Percentiles rank a stretch among this genome's conserved stretches.
phyloP scores from a whole-genome alignment of 2,329 filamentous ascomycete genomes.

The Aureobasidium musti region DNA sequence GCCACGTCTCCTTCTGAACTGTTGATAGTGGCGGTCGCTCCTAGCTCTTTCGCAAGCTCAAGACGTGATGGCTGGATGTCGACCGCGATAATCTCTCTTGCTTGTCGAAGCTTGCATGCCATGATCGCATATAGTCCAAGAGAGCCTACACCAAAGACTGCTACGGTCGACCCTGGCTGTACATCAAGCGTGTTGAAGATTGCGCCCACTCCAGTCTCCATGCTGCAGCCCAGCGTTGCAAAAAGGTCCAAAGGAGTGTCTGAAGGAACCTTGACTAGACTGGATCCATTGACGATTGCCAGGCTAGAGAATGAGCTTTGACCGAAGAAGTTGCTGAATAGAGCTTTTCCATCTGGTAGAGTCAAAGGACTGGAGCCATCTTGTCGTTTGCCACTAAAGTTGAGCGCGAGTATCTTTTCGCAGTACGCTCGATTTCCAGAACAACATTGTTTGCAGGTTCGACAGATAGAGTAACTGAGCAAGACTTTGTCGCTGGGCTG shows the following conservation, averaged over 20 bases:
- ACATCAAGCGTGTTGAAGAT: constrained; percentile 46
- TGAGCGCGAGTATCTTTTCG: constrained; percentile 47
- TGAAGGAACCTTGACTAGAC: neutral
- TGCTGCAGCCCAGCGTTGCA: constrained; percentile 50
- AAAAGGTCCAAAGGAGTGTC: constrained; percentile 33
- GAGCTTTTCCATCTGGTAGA: neutral
- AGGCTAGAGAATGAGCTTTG: constrained; percentile 43
- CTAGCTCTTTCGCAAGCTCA: constrained; percentile 45
- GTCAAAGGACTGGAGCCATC: constrained; percentile 9
- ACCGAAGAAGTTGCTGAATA: constrained; percentile 43
- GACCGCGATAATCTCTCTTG: constrained; percentile 46
- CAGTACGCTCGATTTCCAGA: constrained; percentile 52
- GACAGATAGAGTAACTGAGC: constrained; percentile 49
- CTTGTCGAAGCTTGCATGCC: constrained; percentile 50
- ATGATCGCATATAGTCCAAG: constrained; percentile 53
- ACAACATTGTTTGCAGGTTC: constrained; percentile 49
- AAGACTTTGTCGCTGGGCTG: constrained; percentile 46
- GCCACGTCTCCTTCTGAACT: constrained; percentile 34
- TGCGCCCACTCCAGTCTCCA: constrained; percentile 50
- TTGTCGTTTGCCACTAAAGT: constrained; percentile 37
- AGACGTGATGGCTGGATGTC: constrained; percentile 44
- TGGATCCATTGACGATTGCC: constrained; percentile 38
- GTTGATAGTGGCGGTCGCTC: constrained; percentile 46
- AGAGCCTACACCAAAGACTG: constrained; percentile 50
- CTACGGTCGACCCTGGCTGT: constrained; percentile 42